Evolutionary conservation across 257 asterid species (phyloP).

Genomic region (Solanum sejunctum): DNA sequence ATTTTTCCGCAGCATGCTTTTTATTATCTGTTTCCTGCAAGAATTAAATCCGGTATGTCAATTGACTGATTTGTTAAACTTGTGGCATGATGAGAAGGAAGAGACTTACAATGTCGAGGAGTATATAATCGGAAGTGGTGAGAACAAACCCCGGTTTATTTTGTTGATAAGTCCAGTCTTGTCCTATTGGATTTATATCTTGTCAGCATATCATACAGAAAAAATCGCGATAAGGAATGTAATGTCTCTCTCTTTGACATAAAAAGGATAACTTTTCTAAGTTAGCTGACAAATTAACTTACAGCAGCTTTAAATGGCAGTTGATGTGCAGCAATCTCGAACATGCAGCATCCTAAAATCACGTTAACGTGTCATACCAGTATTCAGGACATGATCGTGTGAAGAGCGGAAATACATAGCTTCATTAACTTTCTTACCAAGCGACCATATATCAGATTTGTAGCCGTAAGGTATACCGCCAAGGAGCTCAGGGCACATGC

Average conservation of each 20-base stretch:
- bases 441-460: constrained; percentile 94
- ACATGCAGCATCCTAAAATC: constrained; percentile 76
- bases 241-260: neutral
- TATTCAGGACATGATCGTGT: neutral
- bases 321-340: constrained; percentile 91
- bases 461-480: constrained; percentile 78
- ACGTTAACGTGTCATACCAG: neutral
- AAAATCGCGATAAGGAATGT: neutral
- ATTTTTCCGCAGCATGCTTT: constrained; percentile 83
- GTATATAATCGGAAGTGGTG: constrained; percentile 83
- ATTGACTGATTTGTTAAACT: neutral
- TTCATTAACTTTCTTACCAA: constrained; percentile 31
- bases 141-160: constrained; percentile 65
- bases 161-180: constrained; percentile 87
- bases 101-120: constrained; percentile 73
- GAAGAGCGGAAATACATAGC: neutral
- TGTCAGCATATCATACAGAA: neutral
- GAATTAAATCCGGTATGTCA: neutral
- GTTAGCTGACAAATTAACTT: constrained; percentile 13
- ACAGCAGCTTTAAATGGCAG: constrained; percentile 85
- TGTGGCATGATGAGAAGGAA: neutral
- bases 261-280: neutral
- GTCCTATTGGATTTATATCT: constrained; percentile 40
- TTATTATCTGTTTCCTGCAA: constrained; percentile 84
- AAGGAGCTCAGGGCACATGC: constrained; percentile 97